A percentile compares a stretch with the other conserved stretches of the same genome.
Conservation (phyloP, 2,329 filamentous ascomycete species). For the Venturia oleaginea region DNA sequence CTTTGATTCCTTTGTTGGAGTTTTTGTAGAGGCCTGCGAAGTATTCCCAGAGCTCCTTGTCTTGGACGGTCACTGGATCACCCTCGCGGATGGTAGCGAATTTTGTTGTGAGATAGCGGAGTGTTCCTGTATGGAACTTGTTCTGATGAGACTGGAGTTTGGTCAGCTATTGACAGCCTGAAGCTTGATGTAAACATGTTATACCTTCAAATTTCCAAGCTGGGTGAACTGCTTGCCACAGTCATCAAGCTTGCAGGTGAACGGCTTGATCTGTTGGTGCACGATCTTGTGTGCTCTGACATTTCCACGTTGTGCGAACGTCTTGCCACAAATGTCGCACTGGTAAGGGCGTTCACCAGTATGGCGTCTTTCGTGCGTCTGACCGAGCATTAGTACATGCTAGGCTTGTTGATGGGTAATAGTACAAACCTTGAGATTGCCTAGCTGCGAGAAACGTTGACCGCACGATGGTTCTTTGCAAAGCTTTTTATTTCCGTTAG, state of each 20-base stretch:
- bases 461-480: conserved; percentile 67
- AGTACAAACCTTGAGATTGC: conserved; percentile 68
- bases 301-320: conserved; percentile 79
- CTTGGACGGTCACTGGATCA: conserved; percentile 55
- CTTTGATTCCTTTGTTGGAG: conserved; percentile 97
- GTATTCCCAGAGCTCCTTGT: conserved; percentile 74
- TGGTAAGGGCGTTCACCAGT: conserved; percentile 78
- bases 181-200: not conserved
- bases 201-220: conserved; percentile 81
- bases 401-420: not conserved
- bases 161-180: conserved; percentile 16
- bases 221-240: conserved; percentile 87
- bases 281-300: conserved; percentile 75
- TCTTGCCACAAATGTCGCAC: conserved; percentile 71
- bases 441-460: conserved; percentile 77
- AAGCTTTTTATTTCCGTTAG: conserved; percentile 30
- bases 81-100: conserved; percentile 56
- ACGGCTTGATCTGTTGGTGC: conserved; percentile 69
- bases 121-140: conserved; percentile 74
- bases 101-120: conserved; percentile 59
- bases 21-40: conserved; percentile 90
- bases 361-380: conserved; percentile 83
- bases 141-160: conserved; percentile 70
- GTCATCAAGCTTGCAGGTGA: conserved; percentile 68
- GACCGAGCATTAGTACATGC: conserved; percentile 15